phyloP scores from a whole-genome alignment of 495 filamentous ascomycete genomes.

The Penicillium canariense region DNA sequence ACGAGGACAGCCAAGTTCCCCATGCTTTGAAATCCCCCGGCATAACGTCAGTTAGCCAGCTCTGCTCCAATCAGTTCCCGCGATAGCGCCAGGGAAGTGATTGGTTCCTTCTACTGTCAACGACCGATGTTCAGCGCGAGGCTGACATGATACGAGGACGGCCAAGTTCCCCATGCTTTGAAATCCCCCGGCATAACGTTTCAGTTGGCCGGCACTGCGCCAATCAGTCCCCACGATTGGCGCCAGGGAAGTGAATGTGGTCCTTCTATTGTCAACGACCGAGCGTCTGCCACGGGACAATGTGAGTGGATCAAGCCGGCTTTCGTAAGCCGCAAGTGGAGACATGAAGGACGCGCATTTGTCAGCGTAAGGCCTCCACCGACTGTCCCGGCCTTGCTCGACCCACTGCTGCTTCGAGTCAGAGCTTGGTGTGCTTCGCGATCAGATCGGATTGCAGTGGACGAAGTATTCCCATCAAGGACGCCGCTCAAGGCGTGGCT shows the following conservation, averaged over 20 bases:
- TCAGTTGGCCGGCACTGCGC: not conserved
- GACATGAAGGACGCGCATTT: constrained; percentile 29
- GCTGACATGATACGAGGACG: constrained; percentile 7
- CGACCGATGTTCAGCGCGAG: constrained; percentile 5
- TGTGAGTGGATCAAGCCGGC: constrained; percentile 13
- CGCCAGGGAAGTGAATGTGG: constrained; percentile 15
- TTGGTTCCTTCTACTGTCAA: constrained; percentile 12
- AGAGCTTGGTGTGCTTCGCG: not conserved
- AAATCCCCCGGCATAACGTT: constrained; percentile 1
- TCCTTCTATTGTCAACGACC: constrained; percentile 2
- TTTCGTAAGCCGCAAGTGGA: constrained; percentile 16
- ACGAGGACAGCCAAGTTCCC: not conserved
- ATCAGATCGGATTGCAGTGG: too few relatives aligned
- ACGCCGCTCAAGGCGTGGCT: not conserved
- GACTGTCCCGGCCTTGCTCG: constrained; percentile 7
- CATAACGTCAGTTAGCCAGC: not conserved
- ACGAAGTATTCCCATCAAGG: too few relatives aligned
- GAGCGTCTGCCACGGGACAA: constrained; percentile 8
- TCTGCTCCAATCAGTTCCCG: not conserved
- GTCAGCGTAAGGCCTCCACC: constrained; percentile 28
- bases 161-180: constrained; percentile 3
- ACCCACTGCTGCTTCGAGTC: constrained; percentile 3
- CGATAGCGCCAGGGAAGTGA: not conserved
- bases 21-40: constrained; percentile 8
- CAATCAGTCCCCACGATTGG: not conserved